These are phyloP conservation scores for Hippophae rhamnoides DNA, from an alignment of 306 rosid genomes.

Conservation along the genomic window DNA sequence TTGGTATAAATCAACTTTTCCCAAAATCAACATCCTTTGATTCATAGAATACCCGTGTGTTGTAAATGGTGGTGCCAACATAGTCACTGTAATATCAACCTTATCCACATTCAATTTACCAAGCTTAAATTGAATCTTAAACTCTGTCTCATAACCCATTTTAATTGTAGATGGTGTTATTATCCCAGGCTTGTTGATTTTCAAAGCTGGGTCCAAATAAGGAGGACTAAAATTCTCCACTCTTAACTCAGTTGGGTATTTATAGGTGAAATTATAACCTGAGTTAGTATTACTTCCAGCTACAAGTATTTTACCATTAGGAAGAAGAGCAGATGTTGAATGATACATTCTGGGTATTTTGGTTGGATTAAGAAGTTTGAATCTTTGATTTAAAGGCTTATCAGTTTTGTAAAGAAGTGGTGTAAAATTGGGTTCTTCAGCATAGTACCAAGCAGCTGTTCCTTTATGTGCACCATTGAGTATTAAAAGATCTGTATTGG, in stretches of 20 bases:
- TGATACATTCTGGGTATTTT: slow-evolving; percentile 77
- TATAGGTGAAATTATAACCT: slow-evolving; percentile 32
- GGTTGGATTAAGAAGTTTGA: slow-evolving; percentile 19
- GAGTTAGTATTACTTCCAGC: slow-evolving; percentile 79
- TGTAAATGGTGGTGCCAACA: slow-evolving; percentile 78
- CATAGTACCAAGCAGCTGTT: slow-evolving; percentile 68
- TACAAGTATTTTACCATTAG: slow-evolving; percentile 53
- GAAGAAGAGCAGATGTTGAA: slow-evolving; percentile 59
- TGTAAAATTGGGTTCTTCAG: slow-evolving; percentile 47
- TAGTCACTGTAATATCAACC: slow-evolving; percentile 34
- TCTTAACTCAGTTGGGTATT: slow-evolving; percentile 64
- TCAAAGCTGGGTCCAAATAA: slow-evolving; percentile 32
- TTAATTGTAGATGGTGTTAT: not conserved
- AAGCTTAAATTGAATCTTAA: slow-evolving; percentile 21
- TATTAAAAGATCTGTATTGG: slow-evolving; percentile 59
- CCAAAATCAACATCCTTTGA: slow-evolving; percentile 52
- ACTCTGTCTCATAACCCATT: slow-evolving; percentile 15
- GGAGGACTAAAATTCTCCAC: slow-evolving; percentile 70
- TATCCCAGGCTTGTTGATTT: slow-evolving; percentile 26
- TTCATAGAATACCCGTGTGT: slow-evolving; percentile 79
- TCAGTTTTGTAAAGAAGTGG: slow-evolving; percentile 50
- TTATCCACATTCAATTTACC: not conserved
- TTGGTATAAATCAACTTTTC: not conserved
- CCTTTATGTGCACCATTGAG: slow-evolving; percentile 69
- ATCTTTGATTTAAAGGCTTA: slow-evolving; percentile 15